Base-by-base conservation (phyloP, 345 rosid species). In the Crucihimalaya himalaica region DNA sequence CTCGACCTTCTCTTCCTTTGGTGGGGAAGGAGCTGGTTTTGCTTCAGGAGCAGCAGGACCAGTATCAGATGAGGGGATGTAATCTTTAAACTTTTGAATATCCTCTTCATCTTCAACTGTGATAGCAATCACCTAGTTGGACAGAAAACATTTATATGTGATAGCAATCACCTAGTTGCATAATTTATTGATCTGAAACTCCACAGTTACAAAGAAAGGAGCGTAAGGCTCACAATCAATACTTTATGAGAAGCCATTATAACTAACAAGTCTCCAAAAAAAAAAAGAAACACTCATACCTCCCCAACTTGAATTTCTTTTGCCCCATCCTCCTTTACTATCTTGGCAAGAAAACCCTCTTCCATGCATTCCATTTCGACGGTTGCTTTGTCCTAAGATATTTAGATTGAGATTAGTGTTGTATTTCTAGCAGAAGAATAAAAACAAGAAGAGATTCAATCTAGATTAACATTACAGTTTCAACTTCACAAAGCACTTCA, bases 361-460 rank as follows among this genome's bases (percentile, higher is more conserved):
- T 94, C 98, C 98, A 94, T 94, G 82, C 97, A 88, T 82, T 94
- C 98, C 98, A 94, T 87, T 86, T 94, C 97, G 37, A 91, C 96
- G 2, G 98, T 94, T 55, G 97, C 97, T 83, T 94, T 94, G 72
- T 94, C 98, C 97, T 94, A 68, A 39, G 23, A 76, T 66, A 35
- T 74, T 65, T 23, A 80, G 56, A 20, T 25, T 21, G 53, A 46
- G 54, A 62, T 46, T 63, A 64, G 68, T n/a, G 29, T 23, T 63
- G 56, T 20, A 47, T 34, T 51, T 46, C 12, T 45, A 18, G 66
- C 35, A 55, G 50, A 46, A 47, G 16, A 47, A 9, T 40, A 28
- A 50, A 16, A n/a, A 21, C 1, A 58, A 53, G 19, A 55, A 37
- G 53, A n/a, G 18, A 32, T 20, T 19, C 23, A 35, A 39, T 21